These are phyloP conservation scores for Trypanosoma mega DNA, from an alignment of 208 protist genomes.

Conservation along the genomic window DNA sequence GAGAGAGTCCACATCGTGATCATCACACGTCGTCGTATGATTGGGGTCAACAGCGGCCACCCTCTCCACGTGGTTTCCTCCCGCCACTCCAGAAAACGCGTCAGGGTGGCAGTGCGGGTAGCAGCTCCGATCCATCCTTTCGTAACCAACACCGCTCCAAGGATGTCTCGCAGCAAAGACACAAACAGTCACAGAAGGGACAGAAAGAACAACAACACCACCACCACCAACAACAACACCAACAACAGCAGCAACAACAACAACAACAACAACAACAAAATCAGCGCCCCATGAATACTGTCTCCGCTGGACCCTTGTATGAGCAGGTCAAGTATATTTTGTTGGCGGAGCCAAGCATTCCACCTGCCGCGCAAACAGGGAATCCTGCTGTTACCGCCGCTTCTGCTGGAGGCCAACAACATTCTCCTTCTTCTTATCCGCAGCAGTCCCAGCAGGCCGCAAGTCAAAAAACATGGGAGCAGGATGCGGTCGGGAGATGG, in stretches of 20 bases:
- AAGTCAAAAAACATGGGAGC: too few species aligned
- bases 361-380: not conserved
- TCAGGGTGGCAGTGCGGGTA: not conserved
- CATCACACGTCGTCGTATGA: too few species aligned
- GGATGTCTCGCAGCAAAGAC: not conserved
- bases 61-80: constrained; percentile 5
- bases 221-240: not conserved
- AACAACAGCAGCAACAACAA: not conserved
- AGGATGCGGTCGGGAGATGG: too few species aligned
- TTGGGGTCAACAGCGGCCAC: not conserved
- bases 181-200: not conserved
- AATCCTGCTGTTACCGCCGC: not conserved
- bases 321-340: constrained; percentile 30
- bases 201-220: not conserved
- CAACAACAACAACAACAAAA: not conserved
- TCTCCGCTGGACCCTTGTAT: constrained; percentile 7
- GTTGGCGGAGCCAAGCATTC: constrained; percentile 25
- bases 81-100: constrained; percentile 5
- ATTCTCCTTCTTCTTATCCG: not conserved
- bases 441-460: too few species aligned
- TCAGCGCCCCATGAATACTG: not conserved
- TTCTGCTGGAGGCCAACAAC: not conserved
- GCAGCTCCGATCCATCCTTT: not conserved
- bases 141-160: too few species aligned
- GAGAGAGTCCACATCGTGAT: too few species aligned